Percentiles rank a stretch among this genome's conserved stretches.
phyloP scores from a whole-genome alignment of 2,329 filamentous ascomycete genomes.

The Paracorniculantispora psalliotae region DNA sequence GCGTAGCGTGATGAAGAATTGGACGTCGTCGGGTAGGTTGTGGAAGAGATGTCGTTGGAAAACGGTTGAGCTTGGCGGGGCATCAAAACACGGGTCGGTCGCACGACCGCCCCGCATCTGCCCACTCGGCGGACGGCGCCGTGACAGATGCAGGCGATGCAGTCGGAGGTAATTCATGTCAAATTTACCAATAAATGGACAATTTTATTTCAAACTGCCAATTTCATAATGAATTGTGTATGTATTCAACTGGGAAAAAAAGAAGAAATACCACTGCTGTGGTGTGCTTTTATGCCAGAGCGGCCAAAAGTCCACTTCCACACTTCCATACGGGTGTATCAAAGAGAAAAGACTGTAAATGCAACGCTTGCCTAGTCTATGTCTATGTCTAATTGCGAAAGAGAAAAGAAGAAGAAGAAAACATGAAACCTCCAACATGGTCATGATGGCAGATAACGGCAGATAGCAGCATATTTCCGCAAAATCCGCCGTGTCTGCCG shows the following conservation, averaged over 20 bases:
- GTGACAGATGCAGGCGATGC: no score
- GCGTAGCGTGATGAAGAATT: not conserved
- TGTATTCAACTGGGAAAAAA: no score
- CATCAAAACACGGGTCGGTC: not conserved
- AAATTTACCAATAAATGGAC: no score
- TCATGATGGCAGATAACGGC: constrained; percentile 2
- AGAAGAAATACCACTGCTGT: no score
- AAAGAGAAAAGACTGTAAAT: not conserved
- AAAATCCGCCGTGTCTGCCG: not conserved
- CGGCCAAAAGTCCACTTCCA: not conserved
- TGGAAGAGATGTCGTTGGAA: not conserved
- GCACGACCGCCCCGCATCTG: not conserved
- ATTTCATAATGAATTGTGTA: no score
- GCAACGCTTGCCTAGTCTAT: constrained; percentile 8
- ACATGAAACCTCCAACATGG: not conserved
- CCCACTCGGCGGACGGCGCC: no score
- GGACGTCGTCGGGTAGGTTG: not conserved
- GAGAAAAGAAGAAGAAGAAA: not conserved
- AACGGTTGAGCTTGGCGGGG: not conserved
- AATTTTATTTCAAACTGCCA: no score
- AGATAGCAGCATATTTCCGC: not conserved
- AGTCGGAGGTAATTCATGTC: no score
- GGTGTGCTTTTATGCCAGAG: not conserved
- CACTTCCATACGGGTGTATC: not conserved
- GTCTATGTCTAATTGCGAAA: constrained; percentile 7